Evolutionary conservation across 2,329 filamentous ascomycete genomes (phyloP), one percentile per base, ranked within the genome.

Genomic region (Colletotrichum sp.): DNA sequence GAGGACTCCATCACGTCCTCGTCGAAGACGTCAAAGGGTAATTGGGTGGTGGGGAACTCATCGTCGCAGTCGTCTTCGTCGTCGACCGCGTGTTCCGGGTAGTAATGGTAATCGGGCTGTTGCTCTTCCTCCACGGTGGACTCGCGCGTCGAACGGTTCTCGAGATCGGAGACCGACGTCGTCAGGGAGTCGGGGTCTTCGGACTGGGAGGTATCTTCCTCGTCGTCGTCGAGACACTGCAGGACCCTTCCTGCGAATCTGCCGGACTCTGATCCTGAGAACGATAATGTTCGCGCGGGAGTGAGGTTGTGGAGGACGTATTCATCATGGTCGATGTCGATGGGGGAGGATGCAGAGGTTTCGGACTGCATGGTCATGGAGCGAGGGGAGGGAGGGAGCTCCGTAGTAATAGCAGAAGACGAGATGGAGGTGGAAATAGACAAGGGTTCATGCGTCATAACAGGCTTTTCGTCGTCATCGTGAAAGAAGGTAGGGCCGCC

Each of bases 351-450:
- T 59, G 81, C 84, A 16, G 84, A 85, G 18, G 86, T 87, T 34
- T 89, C 86, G 12, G 87, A 88, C 63, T 83, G 87, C 76, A 85
- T 85, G n/a, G 85, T 87, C 80, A 90, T 88, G 5, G 89, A 91
- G 67, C 87, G 86, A 71, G 89, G 87, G 48, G 89, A 88, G 7
- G 85, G 84, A 10, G 86, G 85, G 1, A 88, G 81, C 64, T 85
- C 81, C 52, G 81, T 81, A n/a, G 79, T 72, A 52, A 77, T 71
- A 72, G 64, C 71, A 48, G 80, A 74, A 78, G 81, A 65, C 81
- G 74, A 71, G 57, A 79, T 74, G 48, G 80, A 77, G 15, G 79
- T 79, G 13, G 81, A 78, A 43, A 86, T 83, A 21, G 82, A 79
- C 9, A 84, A 75, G 52, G 88, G 88, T 77, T 91, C 88, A 55